Conservation (phyloP, 2,329 filamentous ascomycete genomes). For the Waltergamsia citrina region DNA sequence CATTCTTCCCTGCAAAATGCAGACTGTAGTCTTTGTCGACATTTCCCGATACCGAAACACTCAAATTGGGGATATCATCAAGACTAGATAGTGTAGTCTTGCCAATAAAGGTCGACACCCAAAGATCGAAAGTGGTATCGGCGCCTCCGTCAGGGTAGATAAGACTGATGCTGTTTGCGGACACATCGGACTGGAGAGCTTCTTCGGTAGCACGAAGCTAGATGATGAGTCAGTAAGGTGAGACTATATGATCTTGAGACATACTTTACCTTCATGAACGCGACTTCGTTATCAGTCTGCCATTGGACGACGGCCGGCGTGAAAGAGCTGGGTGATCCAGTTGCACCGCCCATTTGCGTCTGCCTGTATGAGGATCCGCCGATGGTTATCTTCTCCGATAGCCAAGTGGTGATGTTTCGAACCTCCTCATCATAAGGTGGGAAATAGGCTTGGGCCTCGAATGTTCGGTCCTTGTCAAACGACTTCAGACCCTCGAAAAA, state of each 20-base stretch:
- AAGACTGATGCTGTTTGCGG: slow-evolving; percentile 32
- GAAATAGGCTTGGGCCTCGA: slow-evolving; percentile 41
- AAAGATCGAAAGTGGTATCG: slow-evolving; percentile 37
- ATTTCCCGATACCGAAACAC: slow-evolving; percentile 33
- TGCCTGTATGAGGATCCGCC: slow-evolving; percentile 50
- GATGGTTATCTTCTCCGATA: slow-evolving; percentile 46
- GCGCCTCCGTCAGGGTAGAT: slow-evolving; percentile 43
- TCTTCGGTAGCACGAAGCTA: slow-evolving; percentile 27
- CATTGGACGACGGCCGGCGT: slow-evolving; percentile 54
- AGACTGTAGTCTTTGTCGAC: slow-evolving; percentile 27
- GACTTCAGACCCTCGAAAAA: slow-evolving; percentile 27
- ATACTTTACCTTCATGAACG: slow-evolving; percentile 13
- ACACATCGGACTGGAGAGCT: slow-evolving; percentile 28
- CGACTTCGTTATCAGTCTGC: slow-evolving; percentile 28
- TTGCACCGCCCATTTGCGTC: slow-evolving; percentile 43
- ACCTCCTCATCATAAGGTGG: slow-evolving; percentile 47
- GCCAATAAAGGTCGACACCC: slow-evolving; percentile 35
- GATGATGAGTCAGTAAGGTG: not conserved
- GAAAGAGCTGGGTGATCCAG: slow-evolving; percentile 39
- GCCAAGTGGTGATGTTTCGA: slow-evolving; percentile 50
- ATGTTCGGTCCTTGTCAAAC: slow-evolving; percentile 45
- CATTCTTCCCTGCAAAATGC: slow-evolving; percentile 29
- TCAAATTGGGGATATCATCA: slow-evolving; percentile 36
- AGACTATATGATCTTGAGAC: not conserved
- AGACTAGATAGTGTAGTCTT: slow-evolving; percentile 33